Conservation (phyloP, 2,329 filamentous ascomycete species). For the Nothomitra cinnamomea region DNA sequence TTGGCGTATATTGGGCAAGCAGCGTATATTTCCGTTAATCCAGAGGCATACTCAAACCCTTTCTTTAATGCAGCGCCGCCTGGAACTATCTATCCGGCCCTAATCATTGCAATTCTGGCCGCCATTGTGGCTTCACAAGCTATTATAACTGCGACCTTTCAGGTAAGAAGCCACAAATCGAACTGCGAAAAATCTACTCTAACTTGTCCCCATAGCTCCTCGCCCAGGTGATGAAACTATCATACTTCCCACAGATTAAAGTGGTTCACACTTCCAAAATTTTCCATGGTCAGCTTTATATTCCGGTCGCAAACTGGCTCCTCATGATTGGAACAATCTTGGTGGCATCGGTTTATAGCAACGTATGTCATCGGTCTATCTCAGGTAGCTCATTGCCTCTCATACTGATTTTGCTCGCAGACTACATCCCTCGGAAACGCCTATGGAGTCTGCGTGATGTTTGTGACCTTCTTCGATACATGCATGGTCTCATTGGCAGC, state of each 20-base stretch:
- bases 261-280: conserved; percentile 51
- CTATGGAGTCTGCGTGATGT: conserved; percentile 65
- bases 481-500: conserved; percentile 57
- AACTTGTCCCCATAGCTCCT: conserved; percentile 18
- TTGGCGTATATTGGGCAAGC: conserved; percentile 54
- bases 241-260: conserved; percentile 62
- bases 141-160: conserved; percentile 61
- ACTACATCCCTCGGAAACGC: conserved; percentile 55
- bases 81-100: conserved; percentile 48
- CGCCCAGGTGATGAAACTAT: conserved; percentile 55
- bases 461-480: conserved; percentile 63
- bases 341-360: conserved; percentile 56
- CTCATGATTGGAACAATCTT: conserved; percentile 59
- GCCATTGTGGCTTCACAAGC: conserved; percentile 64
- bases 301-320: conserved; percentile 61
- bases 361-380: conserved; percentile 26
- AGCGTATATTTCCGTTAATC: conserved; percentile 45
- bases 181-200: not conserved
- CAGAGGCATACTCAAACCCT: conserved; percentile 49
- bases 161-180: conserved; percentile 23
- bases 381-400: not conserved
- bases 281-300: conserved; percentile 61
- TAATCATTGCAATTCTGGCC: conserved; percentile 52
- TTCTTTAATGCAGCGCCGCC: conserved; percentile 56
- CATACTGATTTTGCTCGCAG: conserved; percentile 17